Conservation (phyloP, 805 yeast genomes). For the Priceomyces fermenticarens region DNA sequence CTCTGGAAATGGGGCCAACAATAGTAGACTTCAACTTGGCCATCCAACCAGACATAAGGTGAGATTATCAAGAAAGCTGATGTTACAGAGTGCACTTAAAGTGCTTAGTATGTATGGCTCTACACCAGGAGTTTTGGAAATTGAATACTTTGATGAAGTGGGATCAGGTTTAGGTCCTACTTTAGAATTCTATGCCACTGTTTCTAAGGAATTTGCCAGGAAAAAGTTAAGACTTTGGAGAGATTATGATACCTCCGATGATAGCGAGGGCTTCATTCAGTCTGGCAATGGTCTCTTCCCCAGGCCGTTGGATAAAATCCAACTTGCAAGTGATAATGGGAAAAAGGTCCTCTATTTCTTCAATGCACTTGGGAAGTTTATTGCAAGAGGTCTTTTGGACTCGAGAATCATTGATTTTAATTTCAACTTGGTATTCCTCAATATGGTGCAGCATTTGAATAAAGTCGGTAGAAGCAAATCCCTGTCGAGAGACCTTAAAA, state of each 20-base stretch:
- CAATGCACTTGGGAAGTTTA: constrained; percentile 70
- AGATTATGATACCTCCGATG: constrained; percentile 19
- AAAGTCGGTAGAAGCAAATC: constrained; percentile 10
- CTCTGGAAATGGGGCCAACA: constrained; percentile 5
- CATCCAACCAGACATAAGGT: constrained; percentile 77
- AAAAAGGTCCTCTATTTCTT: constrained; percentile 51
- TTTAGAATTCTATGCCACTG: constrained; percentile 81
- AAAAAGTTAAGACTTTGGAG: constrained; percentile 71
- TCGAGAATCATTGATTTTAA: constrained; percentile 83
- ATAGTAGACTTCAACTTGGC: constrained; percentile 54
- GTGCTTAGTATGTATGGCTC: constrained; percentile 74
- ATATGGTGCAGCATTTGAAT: constrained; percentile 43
- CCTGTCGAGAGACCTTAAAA: constrained; percentile 13
- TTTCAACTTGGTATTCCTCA: constrained; percentile 70
- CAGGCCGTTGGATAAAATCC: constrained; percentile 44
- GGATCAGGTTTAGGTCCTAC: constrained; percentile 99
- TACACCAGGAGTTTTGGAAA: constrained; percentile 77
- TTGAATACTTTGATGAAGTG: constrained; percentile 84
- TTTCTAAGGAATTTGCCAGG: constrained; percentile 70
- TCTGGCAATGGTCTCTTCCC: constrained; percentile 69
- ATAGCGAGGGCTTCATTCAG: constrained; percentile 35
- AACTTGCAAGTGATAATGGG: constrained; percentile 29
- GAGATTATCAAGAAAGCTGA: constrained; percentile 64
- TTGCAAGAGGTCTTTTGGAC: constrained; percentile 84
- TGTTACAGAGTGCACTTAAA: constrained; percentile 75